phyloP scores from a whole-genome alignment of 2,329 filamentous ascomycete species.

The Aspergillus fumigatiaffinis region DNA sequence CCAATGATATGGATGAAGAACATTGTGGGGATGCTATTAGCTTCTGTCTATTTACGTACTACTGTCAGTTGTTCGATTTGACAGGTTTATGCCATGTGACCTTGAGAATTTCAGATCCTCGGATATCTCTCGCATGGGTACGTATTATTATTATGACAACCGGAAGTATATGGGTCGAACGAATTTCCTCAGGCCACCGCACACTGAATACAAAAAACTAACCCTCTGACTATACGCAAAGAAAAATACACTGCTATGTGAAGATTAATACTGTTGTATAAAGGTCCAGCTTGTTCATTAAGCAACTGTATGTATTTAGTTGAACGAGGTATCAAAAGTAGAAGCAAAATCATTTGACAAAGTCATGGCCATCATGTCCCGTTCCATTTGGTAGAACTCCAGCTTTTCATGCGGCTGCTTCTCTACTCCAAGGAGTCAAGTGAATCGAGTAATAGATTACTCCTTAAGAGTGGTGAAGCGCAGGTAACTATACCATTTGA shows the following conservation, averaged over 20 bases:
- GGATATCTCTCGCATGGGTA: background rate
- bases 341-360: slow-evolving; percentile 1
- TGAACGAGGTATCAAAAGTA: slow-evolving; percentile 9
- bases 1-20: background rate
- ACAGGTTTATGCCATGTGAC: background rate
- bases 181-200: background rate
- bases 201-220: background rate
- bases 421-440: background rate
- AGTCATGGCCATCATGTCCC: slow-evolving; percentile 8
- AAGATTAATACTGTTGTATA: background rate
- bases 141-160: background rate
- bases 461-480: slow-evolving; percentile 34
- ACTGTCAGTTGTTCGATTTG: background rate
- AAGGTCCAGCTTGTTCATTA: background rate
- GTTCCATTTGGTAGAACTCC: slow-evolving; percentile 2
- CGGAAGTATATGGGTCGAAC: background rate
- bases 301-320: background rate
- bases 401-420: background rate
- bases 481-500: slow-evolving; percentile 28
- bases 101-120: background rate
- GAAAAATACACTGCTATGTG: no score
- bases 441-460: slow-evolving; percentile 16
- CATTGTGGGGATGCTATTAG: background rate
- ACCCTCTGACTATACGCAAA: background rate
- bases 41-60: background rate